Percentiles rank a stretch among this genome's conserved stretches.
phyloP scores from a whole-genome alignment of 2,329 filamentous ascomycete genomes.

The Botryosphaeria agaves region DNA sequence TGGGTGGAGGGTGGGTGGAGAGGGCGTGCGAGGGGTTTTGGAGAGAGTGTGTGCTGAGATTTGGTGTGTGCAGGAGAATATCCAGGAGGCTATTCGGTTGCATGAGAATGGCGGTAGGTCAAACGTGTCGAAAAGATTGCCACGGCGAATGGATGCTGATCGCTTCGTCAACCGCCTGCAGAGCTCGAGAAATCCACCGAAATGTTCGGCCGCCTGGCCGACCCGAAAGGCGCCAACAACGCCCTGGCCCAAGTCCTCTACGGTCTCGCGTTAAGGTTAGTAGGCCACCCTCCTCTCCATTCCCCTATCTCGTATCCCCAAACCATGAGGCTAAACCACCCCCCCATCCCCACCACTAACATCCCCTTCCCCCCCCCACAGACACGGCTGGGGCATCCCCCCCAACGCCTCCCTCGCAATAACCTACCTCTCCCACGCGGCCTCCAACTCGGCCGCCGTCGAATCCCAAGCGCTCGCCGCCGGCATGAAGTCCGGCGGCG shows the following conservation, averaged over 20 bases:
- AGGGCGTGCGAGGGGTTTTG: neutral
- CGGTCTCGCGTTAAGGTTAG: conserved; percentile 71
- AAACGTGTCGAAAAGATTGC: neutral
- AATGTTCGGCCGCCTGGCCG: conserved; percentile 70
- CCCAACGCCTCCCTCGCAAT: conserved; percentile 58
- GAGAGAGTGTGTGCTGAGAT: conserved; percentile 4
- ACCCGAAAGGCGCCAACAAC: conserved; percentile 74
- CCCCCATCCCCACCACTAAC: neutral
- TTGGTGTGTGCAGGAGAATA: conserved; percentile 34
- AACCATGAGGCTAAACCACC: conserved; percentile 1
- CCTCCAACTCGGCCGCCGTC: conserved; percentile 74
- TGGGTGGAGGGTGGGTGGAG: too few relatives aligned
- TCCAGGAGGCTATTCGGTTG: conserved; percentile 87
- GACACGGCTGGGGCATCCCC: conserved; percentile 83
- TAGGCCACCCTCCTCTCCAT: conserved; percentile 7
- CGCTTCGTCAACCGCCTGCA: conserved; percentile 9
- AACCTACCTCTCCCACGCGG: conserved; percentile 71
- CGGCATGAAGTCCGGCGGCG: conserved; percentile 81
- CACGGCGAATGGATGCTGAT: neutral
- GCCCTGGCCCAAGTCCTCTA: conserved; percentile 91
- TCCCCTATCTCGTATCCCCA: conserved; percentile 1
- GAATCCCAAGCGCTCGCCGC: conserved; percentile 73
- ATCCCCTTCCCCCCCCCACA: conserved; percentile 16
- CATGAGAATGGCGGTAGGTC: conserved; percentile 58
- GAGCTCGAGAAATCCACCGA: conserved; percentile 63